A percentile compares a stretch with the other conserved stretches of the same genome.
phyloP scores from a whole-genome alignment of 176 grass and related monocot species.

The Phoenix dactylifera region DNA sequence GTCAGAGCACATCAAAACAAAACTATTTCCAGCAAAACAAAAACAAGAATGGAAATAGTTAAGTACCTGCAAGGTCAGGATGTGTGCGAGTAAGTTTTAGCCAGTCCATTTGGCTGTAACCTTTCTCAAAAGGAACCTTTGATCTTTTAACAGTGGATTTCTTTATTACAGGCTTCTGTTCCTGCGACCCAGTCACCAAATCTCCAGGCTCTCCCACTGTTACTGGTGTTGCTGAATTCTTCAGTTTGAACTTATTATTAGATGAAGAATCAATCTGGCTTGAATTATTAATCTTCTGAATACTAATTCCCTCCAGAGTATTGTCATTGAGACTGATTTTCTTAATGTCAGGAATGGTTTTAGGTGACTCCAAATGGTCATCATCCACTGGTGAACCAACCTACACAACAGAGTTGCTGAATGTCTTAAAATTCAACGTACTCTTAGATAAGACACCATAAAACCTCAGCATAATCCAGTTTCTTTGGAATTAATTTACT shows the following conservation, averaged over 20 bases:
- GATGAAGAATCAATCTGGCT: constrained; percentile 1
- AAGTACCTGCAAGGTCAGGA: constrained; percentile 84
- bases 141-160: constrained; percentile 30
- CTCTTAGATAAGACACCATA: not conserved
- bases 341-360: constrained; percentile 40
- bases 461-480: not conserved
- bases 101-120: constrained; percentile 91
- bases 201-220: not conserved
- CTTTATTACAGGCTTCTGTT: constrained; percentile 48
- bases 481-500: too few relatives aligned
- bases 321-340: constrained; percentile 48
- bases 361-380: constrained; percentile 48
- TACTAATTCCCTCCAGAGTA: not conserved
- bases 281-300: constrained; percentile 15
- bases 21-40: not conserved
- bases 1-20: too few relatives aligned
- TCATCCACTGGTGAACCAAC: constrained; percentile 34
- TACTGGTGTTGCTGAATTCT: constrained; percentile 20
- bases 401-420: constrained; percentile 23
- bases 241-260: constrained; percentile 2
- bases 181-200: constrained; percentile 16
- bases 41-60: not conserved
- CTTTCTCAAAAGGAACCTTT: constrained; percentile 94
- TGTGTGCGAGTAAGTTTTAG: constrained; percentile 66
- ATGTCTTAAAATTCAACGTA: not conserved